phyloP scores from a whole-genome alignment of 257 asterid genomes.

The Solanum gracilifrons region DNA sequence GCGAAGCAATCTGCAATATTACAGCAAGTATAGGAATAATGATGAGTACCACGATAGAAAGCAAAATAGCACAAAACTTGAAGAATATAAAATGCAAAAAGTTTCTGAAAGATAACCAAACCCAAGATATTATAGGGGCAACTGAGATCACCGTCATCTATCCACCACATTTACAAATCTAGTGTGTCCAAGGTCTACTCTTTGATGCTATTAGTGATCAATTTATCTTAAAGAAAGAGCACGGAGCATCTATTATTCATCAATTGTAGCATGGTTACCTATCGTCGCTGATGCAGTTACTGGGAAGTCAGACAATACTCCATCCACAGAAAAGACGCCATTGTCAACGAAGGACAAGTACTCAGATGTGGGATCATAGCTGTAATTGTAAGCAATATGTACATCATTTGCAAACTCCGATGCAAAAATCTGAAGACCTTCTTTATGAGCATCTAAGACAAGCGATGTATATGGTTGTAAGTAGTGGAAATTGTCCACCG shows the following conservation, averaged over 20 bases:
- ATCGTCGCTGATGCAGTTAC: slow-evolving; percentile 49
- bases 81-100: not conserved
- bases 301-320: slow-evolving; percentile 64
- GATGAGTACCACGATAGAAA: not conserved
- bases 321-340: slow-evolving; percentile 63
- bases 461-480: slow-evolving; percentile 34
- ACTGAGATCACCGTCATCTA: not conserved
- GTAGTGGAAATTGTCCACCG: slow-evolving; percentile 33
- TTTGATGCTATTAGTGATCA: not conserved
- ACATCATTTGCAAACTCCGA: slow-evolving; percentile 38
- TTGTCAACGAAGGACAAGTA: slow-evolving; percentile 54
- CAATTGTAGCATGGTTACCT: slow-evolving; percentile 21
- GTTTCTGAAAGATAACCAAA: not conserved
- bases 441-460: slow-evolving; percentile 64
- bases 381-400: slow-evolving; percentile 42
- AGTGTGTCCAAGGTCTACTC: not conserved
- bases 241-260: not conserved
- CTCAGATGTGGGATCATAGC: slow-evolving; percentile 71
- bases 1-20: slow-evolving; percentile 61
- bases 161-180: not conserved
- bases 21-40: not conserved
- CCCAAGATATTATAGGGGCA: not conserved
- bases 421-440: slow-evolving; percentile 64
- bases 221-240: not conserved
- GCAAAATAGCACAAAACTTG: not conserved